A percentile compares a stretch with the other conserved stretches of the same genome.
Evolutionary conservation across 306 rosid species (phyloP).

Genomic region (Ormosia emarginata): DNA sequence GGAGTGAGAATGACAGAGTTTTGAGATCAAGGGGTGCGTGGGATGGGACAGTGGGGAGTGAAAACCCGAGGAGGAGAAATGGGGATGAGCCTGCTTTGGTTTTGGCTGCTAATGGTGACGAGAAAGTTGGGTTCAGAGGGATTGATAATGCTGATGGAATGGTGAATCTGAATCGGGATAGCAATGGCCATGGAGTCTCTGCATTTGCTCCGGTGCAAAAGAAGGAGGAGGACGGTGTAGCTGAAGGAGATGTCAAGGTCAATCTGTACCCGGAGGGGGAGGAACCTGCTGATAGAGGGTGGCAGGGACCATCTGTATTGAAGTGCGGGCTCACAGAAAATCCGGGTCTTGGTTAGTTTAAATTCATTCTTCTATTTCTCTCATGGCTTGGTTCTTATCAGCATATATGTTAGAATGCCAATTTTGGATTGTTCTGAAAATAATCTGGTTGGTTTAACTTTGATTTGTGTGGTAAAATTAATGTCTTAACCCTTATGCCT

Average conservation of each 20-base stretch:
- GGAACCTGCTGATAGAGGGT: constrained; percentile 42
- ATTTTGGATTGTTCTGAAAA: background rate
- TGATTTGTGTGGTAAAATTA: background rate
- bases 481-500: background rate
- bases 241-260: constrained; percentile 45
- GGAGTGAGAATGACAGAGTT: constrained; percentile 36
- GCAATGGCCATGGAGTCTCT: constrained; percentile 38
- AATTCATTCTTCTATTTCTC: background rate
- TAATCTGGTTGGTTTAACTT: background rate
- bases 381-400: background rate
- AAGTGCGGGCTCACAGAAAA: constrained; percentile 68
- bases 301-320: constrained; percentile 46
- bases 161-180: constrained; percentile 25
- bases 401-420: background rate
- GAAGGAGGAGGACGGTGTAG: constrained; percentile 34
- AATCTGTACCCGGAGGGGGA: constrained; percentile 36
- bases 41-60: constrained; percentile 30
- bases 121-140: constrained; percentile 40
- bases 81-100: constrained; percentile 36
- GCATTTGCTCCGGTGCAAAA: constrained; percentile 43
- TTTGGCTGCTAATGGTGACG: constrained; percentile 35
- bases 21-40: constrained; percentile 37
- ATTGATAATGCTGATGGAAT: constrained; percentile 24
- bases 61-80: constrained; percentile 35
- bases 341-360: constrained; percentile 68